These are phyloP conservation scores for Trichophyton rubrum DNA, from an alignment of 2,329 filamentous ascomycete species.

Conservation along the genomic window DNA sequence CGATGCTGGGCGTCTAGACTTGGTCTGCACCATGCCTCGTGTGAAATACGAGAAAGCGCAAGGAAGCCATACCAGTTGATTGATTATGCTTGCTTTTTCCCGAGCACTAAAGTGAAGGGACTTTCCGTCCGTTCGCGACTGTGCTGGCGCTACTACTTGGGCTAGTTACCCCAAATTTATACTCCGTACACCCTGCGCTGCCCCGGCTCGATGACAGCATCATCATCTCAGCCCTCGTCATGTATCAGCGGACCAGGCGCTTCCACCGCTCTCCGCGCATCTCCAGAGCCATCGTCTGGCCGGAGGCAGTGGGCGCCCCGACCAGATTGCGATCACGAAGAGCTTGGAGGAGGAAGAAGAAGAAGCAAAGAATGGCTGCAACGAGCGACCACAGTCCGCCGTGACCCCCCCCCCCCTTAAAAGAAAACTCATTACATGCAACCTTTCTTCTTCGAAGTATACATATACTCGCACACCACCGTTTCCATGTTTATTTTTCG, in stretches of 20 bases:
- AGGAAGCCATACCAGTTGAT: not conserved
- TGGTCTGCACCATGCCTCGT: not conserved
- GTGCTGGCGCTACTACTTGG: not conserved
- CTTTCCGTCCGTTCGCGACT: not conserved
- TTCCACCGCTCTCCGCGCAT: not conserved
- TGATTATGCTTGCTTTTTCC: not conserved
- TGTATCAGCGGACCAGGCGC: not conserved
- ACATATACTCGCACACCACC: not conserved
- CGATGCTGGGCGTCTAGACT: not conserved
- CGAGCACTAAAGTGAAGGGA: not conserved
- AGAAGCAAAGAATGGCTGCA: not conserved
- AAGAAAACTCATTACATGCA: not conserved
- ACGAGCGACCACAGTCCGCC: not conserved
- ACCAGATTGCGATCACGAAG: not conserved
- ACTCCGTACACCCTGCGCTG: not conserved
- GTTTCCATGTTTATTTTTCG: not conserved
- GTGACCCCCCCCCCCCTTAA: not conserved
- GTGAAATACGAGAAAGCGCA: slow-evolving; percentile 1
- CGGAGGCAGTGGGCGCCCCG: not conserved
- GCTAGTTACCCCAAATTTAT: not conserved
- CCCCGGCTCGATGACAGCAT: too few relatives aligned
- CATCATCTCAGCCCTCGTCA: not conserved
- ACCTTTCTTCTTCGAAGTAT: not conserved
- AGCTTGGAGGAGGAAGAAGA: not conserved
- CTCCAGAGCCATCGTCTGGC: too few relatives aligned